A percentile compares a stretch with the other conserved stretches of the same genome.
Conservation (phyloP, 2,329 filamentous ascomycete genomes). For the Epichloe uncinata region DNA sequence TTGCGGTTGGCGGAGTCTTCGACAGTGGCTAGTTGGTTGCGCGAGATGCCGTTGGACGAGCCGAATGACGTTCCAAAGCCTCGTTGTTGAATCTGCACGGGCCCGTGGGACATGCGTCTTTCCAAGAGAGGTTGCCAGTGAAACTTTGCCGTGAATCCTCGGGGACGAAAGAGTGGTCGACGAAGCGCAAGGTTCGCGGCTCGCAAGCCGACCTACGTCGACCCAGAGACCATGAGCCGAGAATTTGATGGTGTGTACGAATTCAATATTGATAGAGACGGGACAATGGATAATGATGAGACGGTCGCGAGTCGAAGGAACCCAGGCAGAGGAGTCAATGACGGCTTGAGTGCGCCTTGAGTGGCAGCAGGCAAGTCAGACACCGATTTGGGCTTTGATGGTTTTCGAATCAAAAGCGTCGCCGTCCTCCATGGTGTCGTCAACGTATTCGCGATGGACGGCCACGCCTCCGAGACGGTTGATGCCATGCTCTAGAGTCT, state of each 20-base stretch:
- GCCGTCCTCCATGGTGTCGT: slow-evolving; percentile 20
- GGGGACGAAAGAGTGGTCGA: slow-evolving; percentile 13
- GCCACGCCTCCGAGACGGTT: slow-evolving; percentile 31
- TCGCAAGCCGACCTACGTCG: slow-evolving; percentile 17
- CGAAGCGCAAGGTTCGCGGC: slow-evolving; percentile 16
- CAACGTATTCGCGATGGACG: slow-evolving; percentile 29
- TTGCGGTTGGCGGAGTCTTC: slow-evolving; percentile 92
- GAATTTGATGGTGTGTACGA: slow-evolving; percentile 7
- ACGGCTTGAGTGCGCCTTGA: slow-evolving; percentile 7
- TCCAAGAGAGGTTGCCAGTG: slow-evolving; percentile 9
- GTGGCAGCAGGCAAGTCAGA: background rate
- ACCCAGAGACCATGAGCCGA: slow-evolving; percentile 11
- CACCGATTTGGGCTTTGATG: slow-evolving; percentile 2
- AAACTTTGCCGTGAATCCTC: slow-evolving; percentile 5
- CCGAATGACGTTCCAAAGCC: slow-evolving; percentile 22
- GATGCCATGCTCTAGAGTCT: slow-evolving; percentile 25
- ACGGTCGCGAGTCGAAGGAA: slow-evolving; percentile 15
- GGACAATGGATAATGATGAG: background rate
- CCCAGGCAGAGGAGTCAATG: slow-evolving; percentile 13
- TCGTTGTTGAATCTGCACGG: slow-evolving; percentile 12
- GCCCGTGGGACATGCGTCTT: slow-evolving; percentile 8
- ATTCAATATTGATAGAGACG: background rate
- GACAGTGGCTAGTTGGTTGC: slow-evolving; percentile 63
- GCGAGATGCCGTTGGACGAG: slow-evolving; percentile 36
- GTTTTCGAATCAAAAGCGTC: slow-evolving; percentile 5